A percentile compares a stretch with the other conserved stretches of the same genome.
phyloP scores from a whole-genome alignment of 106 monocot species.

The Acanthochlamys bracteata region DNA sequence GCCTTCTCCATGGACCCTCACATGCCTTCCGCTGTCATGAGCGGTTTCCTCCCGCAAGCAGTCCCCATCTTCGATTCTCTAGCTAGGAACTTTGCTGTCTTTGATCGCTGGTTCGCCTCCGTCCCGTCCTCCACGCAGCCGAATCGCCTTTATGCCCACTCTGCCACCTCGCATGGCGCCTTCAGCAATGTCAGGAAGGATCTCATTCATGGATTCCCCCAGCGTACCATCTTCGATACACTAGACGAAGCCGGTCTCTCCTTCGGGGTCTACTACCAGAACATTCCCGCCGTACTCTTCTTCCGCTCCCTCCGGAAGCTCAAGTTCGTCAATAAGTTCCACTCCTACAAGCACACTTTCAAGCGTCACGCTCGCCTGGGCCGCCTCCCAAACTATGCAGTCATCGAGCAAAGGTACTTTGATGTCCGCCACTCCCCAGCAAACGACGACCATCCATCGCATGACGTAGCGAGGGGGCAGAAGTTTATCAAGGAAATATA shows the following conservation, averaged over 20 bases:
- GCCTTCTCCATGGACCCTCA: slow-evolving; percentile 13
- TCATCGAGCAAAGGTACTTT: slow-evolving; percentile 41
- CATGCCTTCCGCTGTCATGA: slow-evolving; percentile 14
- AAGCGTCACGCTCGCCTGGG: slow-evolving; percentile 33
- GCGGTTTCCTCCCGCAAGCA: slow-evolving; percentile 6
- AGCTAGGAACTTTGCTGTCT: slow-evolving; percentile 35
- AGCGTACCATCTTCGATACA: slow-evolving; percentile 77
- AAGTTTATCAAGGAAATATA: slow-evolving; percentile 33
- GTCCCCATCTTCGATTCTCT: slow-evolving; percentile 30
- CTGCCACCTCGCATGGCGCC: slow-evolving; percentile 47
- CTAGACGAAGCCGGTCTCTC: slow-evolving; percentile 50
- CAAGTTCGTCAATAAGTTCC: slow-evolving; percentile 30
- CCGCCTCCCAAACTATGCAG: slow-evolving; percentile 30
- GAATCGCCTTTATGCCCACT: slow-evolving; percentile 48
- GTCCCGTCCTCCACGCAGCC: slow-evolving; percentile 51
- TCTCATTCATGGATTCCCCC: slow-evolving; percentile 86
- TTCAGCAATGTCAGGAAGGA: slow-evolving; percentile 27
- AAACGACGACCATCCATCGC: slow-evolving; percentile 57
- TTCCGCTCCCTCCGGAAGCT: slow-evolving; percentile 82
- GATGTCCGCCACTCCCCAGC: slow-evolving; percentile 23
- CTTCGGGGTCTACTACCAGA: slow-evolving; percentile 67
- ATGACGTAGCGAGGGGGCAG: slow-evolving; percentile 21
- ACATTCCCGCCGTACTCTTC: slow-evolving; percentile 67
- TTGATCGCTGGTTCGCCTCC: slow-evolving; percentile 52
- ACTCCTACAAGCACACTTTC: slow-evolving; percentile 22